Conservation (phyloP, 163 green algal species). For the Chloromonas sp. region DNA sequence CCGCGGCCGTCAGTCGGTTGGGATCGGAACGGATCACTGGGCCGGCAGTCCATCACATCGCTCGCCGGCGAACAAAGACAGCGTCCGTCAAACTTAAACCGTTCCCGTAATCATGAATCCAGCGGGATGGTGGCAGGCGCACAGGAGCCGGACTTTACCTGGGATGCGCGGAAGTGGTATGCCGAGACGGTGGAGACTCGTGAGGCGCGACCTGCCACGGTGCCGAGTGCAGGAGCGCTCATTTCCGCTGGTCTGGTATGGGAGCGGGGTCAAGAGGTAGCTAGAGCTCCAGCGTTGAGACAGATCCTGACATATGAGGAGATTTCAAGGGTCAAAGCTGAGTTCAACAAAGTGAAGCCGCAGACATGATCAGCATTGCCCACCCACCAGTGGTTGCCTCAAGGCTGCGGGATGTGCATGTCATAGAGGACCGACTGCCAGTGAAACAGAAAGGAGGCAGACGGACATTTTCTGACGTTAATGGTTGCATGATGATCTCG, state of each 20-base stretch:
- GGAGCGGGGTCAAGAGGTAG: not conserved
- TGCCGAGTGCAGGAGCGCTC: not conserved
- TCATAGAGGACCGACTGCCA: too few relatives aligned
- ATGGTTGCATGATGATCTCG: not conserved
- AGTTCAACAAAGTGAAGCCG: not conserved
- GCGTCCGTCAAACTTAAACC: too few relatives aligned
- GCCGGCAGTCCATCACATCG: not conserved
- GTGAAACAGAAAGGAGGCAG: too few relatives aligned
- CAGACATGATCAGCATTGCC: not conserved
- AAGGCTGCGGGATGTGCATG: not conserved
- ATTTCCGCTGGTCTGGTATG: not conserved
- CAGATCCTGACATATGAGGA: not conserved
- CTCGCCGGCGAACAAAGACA: not conserved
- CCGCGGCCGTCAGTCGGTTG: not conserved
- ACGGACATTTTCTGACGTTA: not conserved
- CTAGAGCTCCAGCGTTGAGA: not conserved
- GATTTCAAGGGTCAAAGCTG: not conserved
- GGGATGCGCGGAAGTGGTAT: not conserved
- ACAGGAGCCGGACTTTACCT: not conserved
- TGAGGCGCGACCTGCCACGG: not conserved
- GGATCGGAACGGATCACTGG: not conserved
- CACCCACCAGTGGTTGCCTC: not conserved
- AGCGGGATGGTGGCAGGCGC: not conserved
- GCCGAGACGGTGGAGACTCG: too few relatives aligned
- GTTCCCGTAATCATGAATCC: too few relatives aligned